A percentile compares a stretch with the other conserved stretches of the same genome.
Evolutionary conservation across 805 yeast genomes (phyloP).

Genomic region (Clavispora asparagi): DNA sequence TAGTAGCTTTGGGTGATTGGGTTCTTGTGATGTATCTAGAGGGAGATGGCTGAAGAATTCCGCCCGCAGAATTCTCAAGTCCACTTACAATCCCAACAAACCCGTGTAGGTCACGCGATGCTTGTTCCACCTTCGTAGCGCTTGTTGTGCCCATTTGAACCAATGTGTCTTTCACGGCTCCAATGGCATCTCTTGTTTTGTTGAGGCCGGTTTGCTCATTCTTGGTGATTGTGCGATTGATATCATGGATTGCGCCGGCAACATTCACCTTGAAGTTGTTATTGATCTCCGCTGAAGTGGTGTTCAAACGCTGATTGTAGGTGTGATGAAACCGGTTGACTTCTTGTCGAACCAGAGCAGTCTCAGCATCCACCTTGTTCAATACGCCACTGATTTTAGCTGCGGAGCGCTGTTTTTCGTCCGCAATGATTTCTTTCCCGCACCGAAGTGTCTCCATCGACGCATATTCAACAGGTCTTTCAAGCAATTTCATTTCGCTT

Average conservation of each 20-base stretch:
- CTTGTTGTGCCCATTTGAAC: background rate
- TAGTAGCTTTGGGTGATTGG: too few relatives aligned
- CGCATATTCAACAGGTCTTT: background rate
- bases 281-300: background rate
- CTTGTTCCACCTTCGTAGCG: background rate
- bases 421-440: background rate
- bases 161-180: background rate
- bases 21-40: background rate
- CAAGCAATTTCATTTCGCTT: background rate
- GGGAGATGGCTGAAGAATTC: background rate
- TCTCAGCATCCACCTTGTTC: background rate
- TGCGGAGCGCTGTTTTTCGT: background rate
- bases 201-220: background rate
- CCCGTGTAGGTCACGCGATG: background rate
- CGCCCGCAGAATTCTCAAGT: background rate
- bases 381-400: background rate
- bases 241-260: background rate
- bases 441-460: background rate
- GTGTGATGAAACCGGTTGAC: background rate
- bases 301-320: background rate
- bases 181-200: background rate
- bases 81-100: background rate
- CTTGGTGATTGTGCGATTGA: background rate
- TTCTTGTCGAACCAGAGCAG: background rate
- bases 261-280: background rate